These are phyloP conservation scores for Cryptococcus deneoformans DNA, from an alignment of 1,284 basidiomycete genomes.

Conservation along the genomic window DNA sequence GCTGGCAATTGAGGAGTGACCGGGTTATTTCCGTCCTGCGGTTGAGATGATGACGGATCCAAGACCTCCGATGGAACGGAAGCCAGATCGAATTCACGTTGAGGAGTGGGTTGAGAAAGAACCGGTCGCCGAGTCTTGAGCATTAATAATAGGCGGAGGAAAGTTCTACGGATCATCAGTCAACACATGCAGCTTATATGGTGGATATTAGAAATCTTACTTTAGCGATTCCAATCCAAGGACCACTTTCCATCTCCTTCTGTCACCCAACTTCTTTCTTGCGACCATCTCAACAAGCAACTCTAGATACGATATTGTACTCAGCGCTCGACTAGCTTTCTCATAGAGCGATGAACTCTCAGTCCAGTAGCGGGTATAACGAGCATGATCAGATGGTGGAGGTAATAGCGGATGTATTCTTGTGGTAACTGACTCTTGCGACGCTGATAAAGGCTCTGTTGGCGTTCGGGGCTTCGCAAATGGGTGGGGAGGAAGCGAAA, in stretches of 20 bases:
- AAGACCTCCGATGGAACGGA: constrained; percentile 53
- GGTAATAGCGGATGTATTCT: constrained; percentile 32
- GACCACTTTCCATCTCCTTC: constrained; percentile 66
- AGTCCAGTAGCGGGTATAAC: constrained; percentile 78
- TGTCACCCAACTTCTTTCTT: constrained; percentile 57
- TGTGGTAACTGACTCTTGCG: constrained; percentile 1
- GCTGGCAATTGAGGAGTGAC: constrained; percentile 51
- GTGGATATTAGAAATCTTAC: constrained; percentile 52
- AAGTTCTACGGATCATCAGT: constrained; percentile 54
- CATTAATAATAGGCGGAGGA: constrained; percentile 67
- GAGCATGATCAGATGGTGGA: constrained; percentile 40
- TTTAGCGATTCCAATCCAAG: constrained; percentile 73
- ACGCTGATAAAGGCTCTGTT: constrained; percentile 39
- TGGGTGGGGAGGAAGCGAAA: constrained; percentile 59
- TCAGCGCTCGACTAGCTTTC: constrained; percentile 68
- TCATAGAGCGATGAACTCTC: constrained; percentile 65
- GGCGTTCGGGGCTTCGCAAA: constrained; percentile 58
- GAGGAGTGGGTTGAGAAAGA: constrained; percentile 71
- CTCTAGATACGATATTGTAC: constrained; percentile 72
- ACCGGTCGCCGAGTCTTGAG: constrained; percentile 70
- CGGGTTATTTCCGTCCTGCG: constrained; percentile 26
- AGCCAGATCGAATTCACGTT: constrained; percentile 77
- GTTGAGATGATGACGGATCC: constrained; percentile 4
- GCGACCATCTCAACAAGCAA: constrained; percentile 84
- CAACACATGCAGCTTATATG: background rate